A percentile compares a stretch with the other conserved stretches of the same genome.
These are phyloP conservation scores for Boletus semigastroideus DNA, from an alignment of 1,284 basidiomycete species.

Conservation along the genomic window DNA sequence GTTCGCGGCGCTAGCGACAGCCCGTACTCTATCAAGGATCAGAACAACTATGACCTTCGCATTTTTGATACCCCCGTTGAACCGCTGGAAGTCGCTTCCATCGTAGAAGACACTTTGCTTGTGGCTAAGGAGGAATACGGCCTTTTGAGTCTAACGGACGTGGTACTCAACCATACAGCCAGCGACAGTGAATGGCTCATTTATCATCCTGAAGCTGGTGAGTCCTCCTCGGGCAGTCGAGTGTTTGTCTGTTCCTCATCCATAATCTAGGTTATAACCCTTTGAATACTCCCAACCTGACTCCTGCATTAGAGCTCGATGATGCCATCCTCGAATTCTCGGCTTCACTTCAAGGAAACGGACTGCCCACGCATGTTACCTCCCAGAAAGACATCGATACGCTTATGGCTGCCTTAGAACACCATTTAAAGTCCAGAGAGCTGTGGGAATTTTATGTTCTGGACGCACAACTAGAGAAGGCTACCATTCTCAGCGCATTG, in stretches of 20 bases:
- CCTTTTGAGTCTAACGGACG: constrained; percentile 85
- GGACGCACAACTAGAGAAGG: constrained; percentile 62
- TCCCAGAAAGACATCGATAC: constrained; percentile 67
- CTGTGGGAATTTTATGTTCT: constrained; percentile 94
- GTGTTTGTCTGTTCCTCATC: constrained; percentile 8
- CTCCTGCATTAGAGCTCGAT: constrained; percentile 87
- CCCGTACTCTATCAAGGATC: constrained; percentile 90
- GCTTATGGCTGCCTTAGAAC: constrained; percentile 64
- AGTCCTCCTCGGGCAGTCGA: constrained; percentile 16
- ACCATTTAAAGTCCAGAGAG: constrained; percentile 62
- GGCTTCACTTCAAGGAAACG: constrained; percentile 55
- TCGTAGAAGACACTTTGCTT: constrained; percentile 63
- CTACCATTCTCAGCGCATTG: constrained; percentile 53
- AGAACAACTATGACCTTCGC: constrained; percentile 75
- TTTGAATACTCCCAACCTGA: constrained; percentile 84
- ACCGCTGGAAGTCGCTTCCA: constrained; percentile 52
- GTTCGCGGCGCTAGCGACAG: constrained; percentile 85
- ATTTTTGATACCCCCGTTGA: constrained; percentile 56
- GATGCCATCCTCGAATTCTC: constrained; percentile 83
- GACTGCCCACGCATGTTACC: constrained; percentile 70
- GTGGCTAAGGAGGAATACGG: constrained; percentile 83
- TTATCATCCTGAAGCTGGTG: constrained; percentile 92
- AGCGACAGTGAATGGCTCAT: constrained; percentile 90
- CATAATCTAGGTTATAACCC: constrained; percentile 76
- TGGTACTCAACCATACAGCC: constrained; percentile 94